These are phyloP conservation scores for Cutaneotrichosporon sp. DNA, from an alignment of 1,284 basidiomycete species.

Conservation along the genomic window DNA sequence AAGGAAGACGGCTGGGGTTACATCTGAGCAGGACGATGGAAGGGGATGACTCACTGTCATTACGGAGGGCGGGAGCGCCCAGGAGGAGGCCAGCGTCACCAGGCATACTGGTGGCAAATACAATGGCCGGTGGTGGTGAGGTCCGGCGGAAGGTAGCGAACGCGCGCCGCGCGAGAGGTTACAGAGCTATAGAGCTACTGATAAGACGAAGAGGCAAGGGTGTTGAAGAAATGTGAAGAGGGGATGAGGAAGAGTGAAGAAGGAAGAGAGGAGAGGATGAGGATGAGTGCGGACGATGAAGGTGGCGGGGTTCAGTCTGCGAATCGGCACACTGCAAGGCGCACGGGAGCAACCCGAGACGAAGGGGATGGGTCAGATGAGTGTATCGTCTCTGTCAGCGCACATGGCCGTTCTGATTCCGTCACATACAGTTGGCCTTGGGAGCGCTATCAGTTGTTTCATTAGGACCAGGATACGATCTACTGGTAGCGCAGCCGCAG, in stretches of 20 bases:
- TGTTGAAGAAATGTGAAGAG: too few relatives aligned
- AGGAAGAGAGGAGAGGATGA: not conserved
- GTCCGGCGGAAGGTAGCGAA: not conserved
- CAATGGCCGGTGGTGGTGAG: not conserved
- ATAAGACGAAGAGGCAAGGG: not conserved
- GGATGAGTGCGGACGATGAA: not conserved
- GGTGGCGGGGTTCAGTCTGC: not conserved
- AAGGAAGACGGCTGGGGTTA: constrained; percentile 6
- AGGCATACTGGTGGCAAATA: constrained; percentile 6
- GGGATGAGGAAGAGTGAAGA: not conserved
- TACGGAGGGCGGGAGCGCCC: not conserved
- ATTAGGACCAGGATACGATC: not conserved
- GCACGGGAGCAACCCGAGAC: constrained; percentile 1
- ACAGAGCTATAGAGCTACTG: not conserved
- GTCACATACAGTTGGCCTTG: not conserved
- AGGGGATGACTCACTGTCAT: not conserved
- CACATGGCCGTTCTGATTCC: not conserved
- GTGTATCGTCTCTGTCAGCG: not conserved
- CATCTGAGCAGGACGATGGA: not conserved
- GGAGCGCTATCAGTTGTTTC: not conserved
- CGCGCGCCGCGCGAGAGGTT: not conserved
- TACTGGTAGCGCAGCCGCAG: not conserved
- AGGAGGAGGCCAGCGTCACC: not conserved
- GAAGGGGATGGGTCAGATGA: not conserved
- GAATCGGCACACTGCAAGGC: not conserved